These are phyloP conservation scores for Alternaria ethzedia DNA, from an alignment of 2,329 filamentous ascomycete species.

Conservation along the genomic window DNA sequence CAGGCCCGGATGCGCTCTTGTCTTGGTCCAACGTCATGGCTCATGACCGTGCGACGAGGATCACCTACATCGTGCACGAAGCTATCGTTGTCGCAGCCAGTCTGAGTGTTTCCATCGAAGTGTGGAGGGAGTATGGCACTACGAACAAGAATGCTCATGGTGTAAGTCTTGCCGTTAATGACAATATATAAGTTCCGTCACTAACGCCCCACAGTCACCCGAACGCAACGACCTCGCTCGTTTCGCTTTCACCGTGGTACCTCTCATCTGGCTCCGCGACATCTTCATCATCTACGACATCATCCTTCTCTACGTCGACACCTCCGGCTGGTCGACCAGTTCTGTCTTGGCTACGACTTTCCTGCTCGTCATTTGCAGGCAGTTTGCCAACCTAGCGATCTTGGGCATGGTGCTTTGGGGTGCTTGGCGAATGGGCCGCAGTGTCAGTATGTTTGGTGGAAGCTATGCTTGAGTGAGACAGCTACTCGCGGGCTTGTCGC, in stretches of 20 bases:
- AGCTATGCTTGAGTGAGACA: not conserved
- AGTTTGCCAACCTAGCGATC: slow-evolving; percentile 4
- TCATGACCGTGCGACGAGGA: not conserved
- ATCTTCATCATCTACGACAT: slow-evolving; percentile 13
- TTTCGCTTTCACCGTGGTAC: slow-evolving; percentile 5
- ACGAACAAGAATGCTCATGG: slow-evolving; percentile 4
- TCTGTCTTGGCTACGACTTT: slow-evolving; percentile 1
- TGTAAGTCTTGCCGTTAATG: not conserved
- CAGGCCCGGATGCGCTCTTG: not conserved
- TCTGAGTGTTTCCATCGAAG: slow-evolving; percentile 5
- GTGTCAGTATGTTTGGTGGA: not conserved
- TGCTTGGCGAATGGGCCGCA: slow-evolving; percentile 11
- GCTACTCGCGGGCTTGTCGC: not conserved
- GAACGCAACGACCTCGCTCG: slow-evolving; percentile 7
- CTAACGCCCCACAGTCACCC: not conserved
- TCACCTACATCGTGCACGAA: slow-evolving; percentile 5
- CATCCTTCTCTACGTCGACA: slow-evolving; percentile 2
- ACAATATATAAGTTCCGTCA: rapidly evolving
- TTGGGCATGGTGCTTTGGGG: slow-evolving; percentile 9
- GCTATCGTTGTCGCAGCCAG: slow-evolving; percentile 6
- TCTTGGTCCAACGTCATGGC: slow-evolving; percentile 4
- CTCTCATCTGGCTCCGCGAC: slow-evolving; percentile 11
- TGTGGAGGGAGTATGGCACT: slow-evolving; percentile 2
- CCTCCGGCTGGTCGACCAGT: not conserved
- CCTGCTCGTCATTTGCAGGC: slow-evolving; percentile 4